These are phyloP conservation scores for Physocladia obscura DNA, from an alignment of 192 early-diverging fungal genomes.

Conservation along the genomic window DNA sequence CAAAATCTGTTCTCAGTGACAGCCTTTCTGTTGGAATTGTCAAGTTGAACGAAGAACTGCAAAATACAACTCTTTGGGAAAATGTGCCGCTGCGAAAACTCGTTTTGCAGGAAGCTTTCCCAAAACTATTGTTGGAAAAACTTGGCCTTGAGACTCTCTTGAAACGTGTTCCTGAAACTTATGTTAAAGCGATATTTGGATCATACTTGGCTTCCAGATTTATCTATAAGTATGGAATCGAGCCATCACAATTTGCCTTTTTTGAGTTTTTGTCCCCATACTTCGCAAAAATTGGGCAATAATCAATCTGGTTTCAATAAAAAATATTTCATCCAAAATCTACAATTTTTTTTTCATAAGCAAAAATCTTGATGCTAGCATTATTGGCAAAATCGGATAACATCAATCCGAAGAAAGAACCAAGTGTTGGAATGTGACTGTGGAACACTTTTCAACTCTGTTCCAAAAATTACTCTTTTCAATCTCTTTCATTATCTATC, in stretches of 20 bases:
- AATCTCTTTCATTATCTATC: neutral
- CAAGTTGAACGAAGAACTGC: constrained; percentile 88
- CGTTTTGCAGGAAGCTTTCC: constrained; percentile 88
- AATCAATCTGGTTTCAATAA: neutral
- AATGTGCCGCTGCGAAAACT: constrained; percentile 78
- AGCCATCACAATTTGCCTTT: constrained; percentile 96
- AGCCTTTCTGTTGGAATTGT: constrained; percentile 91
- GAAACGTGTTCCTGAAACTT: constrained; percentile 86
- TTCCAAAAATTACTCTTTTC: neutral
- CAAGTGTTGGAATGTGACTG: too few species aligned
- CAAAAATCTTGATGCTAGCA: neutral
- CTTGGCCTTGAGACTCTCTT: constrained; percentile 88
- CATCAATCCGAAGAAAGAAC: neutral
- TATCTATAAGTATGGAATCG: constrained; percentile 92
- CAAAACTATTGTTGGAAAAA: constrained; percentile 85
- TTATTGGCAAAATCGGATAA: neutral
- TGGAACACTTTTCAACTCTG: neutral
- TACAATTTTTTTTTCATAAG: neutral
- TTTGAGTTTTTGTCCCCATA: constrained; percentile 90
- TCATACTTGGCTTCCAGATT: constrained; percentile 91
- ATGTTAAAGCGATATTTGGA: constrained; percentile 97
- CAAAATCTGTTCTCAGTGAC: constrained; percentile 86
- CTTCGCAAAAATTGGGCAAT: constrained; percentile 52
- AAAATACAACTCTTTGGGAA: constrained; percentile 90
- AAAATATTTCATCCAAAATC: neutral